Percentiles rank a stretch among this genome's conserved stretches.
Conservation (phyloP, 441 rosid species). For the Arabidopsis lyrata region DNA sequence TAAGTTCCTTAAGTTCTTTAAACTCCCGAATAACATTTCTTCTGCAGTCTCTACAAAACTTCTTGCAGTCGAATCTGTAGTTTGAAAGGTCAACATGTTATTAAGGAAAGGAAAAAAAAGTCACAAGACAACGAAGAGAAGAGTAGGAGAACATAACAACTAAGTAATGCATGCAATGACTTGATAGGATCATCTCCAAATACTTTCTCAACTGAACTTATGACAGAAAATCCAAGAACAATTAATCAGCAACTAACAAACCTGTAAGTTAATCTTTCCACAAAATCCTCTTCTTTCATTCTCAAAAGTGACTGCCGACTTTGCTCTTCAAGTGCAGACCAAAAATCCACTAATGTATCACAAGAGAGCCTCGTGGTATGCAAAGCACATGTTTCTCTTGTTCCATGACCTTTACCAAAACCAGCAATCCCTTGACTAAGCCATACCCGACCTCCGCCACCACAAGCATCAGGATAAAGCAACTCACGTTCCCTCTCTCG, state of each 20-base stretch:
- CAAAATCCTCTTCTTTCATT: slow-evolving; percentile 98
- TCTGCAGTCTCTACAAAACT: slow-evolving; percentile 98
- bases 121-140: slow-evolving; percentile 2
- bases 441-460: slow-evolving; percentile 98
- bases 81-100: slow-evolving; percentile 38
- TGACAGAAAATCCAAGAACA: slow-evolving; percentile 14
- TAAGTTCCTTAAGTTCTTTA: slow-evolving; percentile 94
- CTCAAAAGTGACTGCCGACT: slow-evolving; percentile 79
- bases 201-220: neutral
- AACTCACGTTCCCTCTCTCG: slow-evolving; percentile 89
- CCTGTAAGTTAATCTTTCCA: slow-evolving; percentile 92
- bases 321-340: slow-evolving; percentile 93
- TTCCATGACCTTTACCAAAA: slow-evolving; percentile 92
- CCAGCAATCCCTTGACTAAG: slow-evolving; percentile 86
- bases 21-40: slow-evolving; percentile 92
- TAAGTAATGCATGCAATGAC: slow-evolving; percentile 12
- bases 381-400: slow-evolving; percentile 89
- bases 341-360: slow-evolving; percentile 90
- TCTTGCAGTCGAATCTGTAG: slow-evolving; percentile 91
- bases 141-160: slow-evolving; percentile 9
- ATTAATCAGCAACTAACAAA: slow-evolving; percentile 48
- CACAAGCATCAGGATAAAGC: slow-evolving; percentile 99
- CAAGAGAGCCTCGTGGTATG: slow-evolving; percentile 95
- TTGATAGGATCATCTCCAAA: slow-evolving; percentile 13
- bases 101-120: slow-evolving; percentile 13